Conservation (phyloP, 495 filamentous ascomycete genomes). For the Pseudotulostoma volvatum region DNA sequence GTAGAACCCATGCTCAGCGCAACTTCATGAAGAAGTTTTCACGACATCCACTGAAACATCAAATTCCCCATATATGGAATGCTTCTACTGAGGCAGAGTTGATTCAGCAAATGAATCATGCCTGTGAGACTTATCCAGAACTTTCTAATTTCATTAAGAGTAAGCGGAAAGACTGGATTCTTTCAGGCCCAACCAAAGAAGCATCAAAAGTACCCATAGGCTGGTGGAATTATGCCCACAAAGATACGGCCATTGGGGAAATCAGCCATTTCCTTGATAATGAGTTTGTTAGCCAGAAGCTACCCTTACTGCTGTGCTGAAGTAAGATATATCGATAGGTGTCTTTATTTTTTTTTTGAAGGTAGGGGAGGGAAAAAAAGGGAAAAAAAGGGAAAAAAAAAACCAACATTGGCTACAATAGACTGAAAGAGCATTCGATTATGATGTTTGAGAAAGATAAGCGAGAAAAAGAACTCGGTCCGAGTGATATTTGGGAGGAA, state of each 20-base stretch:
- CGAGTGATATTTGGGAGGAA: no score
- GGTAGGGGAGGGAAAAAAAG: no score
- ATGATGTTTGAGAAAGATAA: no score
- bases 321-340: no score
- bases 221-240: background rate
- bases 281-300: background rate
- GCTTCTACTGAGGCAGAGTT: background rate
- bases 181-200: background rate
- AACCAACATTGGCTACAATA: no score
- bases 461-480: no score
- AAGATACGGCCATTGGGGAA: background rate
- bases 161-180: no score
- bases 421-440: no score
- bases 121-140: background rate
- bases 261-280: background rate
- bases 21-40: constrained; percentile 2
- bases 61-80: background rate
- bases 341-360: no score
- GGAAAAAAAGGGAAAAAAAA: no score
- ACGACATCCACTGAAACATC: background rate
- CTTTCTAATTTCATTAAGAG: constrained; percentile 3
- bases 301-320: background rate
- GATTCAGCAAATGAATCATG: background rate
- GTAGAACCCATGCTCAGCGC: background rate
- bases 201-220: background rate